A percentile compares a stretch with the other conserved stretches of the same genome.
Evolutionary conservation across 2,329 filamentous ascomycete species (phyloP).

Genomic region (Knoxdaviesia proteae): DNA sequence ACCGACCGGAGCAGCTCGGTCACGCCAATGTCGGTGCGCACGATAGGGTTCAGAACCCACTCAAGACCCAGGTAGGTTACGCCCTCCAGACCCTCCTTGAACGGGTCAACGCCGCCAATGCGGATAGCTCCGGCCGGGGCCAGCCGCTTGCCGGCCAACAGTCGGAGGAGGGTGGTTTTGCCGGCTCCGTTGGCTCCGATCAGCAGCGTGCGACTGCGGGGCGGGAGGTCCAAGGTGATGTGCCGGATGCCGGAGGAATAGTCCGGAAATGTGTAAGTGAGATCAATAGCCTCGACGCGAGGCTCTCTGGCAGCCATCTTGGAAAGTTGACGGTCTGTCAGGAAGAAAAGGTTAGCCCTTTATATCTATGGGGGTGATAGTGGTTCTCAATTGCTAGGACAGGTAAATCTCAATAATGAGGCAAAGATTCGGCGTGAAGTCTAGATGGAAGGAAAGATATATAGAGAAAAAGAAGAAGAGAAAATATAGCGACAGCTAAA

Average conservation of each 20-base stretch:
- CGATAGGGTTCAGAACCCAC: conserved; percentile 95
- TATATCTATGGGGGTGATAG: no score
- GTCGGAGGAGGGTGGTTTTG: conserved; percentile 87
- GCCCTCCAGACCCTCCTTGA: conserved; percentile 73
- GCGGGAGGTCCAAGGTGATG: conserved; percentile 56
- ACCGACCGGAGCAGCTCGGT: conserved; percentile 66
- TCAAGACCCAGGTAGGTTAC: conserved; percentile 94
- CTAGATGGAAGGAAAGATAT: no score
- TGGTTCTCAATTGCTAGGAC: no score
- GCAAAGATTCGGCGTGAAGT: no score
- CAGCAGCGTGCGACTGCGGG: conserved; percentile 68
- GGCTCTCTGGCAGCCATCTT: no score
- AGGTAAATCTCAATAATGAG: no score
- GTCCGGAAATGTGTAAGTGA: conserved; percentile 81
- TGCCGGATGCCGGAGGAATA: conserved; percentile 57
- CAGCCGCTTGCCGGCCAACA: conserved; percentile 87
- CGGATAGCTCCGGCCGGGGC: conserved; percentile 54
- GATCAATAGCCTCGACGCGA: conserved; percentile 45
- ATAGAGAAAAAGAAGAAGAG: no score
- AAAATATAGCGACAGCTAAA: no score
- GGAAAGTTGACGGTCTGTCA: no score
- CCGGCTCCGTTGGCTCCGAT: conserved; percentile 95
- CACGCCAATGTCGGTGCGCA: conserved; percentile 86
- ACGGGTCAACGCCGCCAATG: conserved; percentile 74
- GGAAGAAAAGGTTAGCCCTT: no score